Evolutionary conservation across 331 rosid species (phyloP), one percentile per base, ranked within the genome.

Genomic region (Quercus phellos): DNA sequence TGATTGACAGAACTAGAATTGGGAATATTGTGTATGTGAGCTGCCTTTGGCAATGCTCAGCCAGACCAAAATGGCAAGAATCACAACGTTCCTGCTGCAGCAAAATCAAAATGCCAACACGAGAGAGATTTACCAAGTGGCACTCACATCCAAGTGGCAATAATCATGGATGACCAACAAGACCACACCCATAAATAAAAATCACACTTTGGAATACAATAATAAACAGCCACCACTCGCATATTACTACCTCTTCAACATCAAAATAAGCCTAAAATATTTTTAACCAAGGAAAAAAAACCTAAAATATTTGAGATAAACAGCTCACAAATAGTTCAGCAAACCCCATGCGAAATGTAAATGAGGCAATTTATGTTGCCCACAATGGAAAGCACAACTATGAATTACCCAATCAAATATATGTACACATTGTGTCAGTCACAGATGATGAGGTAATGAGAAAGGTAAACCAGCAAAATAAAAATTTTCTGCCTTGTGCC

Each of bases 401-500:
- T 74, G 66, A 38, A 79, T 86, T 68, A 60, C 84, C 71, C 84
- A 80, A 82, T 82, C 89, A 79, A 84, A 84, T 77, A 86, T 88
- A 93, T 87, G 82, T 88, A 89, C 88, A 89, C 70, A 84, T 43
- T 27, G 79, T 32, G 84, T 77, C 58, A 80, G 46, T 38, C 46
- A 38, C 46, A 38, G 46, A 38, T 38, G 78, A 80, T 79, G 70
- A 73, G 76, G 66, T 85, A 78, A 26, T 53, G 21, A 64, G 68
- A 30, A 53, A 56, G 43, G 27, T 55, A 76, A 56, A 68, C 27
- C 19, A n/a, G n/a, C 73, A 77, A 46, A 70, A 19, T 8, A 61
- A 70, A 73, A 86, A 82, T 12, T 35, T 78, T 75, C 56, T 58
- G 74, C 70, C 73, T 63, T 59, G 70, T 51, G 79, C 55, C 75